Evolutionary conservation across 352 stramenopile genomes (phyloP).

Genomic region (Pythium myriotylum): DNA sequence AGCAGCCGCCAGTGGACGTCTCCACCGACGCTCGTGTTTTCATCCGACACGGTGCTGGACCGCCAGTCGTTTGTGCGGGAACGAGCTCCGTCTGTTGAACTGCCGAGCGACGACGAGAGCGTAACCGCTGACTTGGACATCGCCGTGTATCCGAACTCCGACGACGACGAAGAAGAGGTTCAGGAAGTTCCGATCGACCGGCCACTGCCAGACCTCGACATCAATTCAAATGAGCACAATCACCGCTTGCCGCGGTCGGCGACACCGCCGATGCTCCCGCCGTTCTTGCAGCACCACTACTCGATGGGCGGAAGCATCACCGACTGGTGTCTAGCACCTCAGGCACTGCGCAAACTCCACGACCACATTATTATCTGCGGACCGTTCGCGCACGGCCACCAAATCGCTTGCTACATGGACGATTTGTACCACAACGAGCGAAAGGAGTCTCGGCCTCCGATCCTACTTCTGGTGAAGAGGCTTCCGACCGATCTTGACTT

Average conservation of each 20-base stretch:
- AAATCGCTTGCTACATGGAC: constrained; percentile 48
- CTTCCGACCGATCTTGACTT: constrained; percentile 37
- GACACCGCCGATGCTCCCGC: constrained; percentile 18
- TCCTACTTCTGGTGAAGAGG: constrained; percentile 48
- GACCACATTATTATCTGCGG: constrained; percentile 54
- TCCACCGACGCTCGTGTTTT: constrained; percentile 49
- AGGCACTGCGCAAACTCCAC: constrained; percentile 26
- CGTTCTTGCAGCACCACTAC: constrained; percentile 22
- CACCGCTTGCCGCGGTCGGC: neutral
- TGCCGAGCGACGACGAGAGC: constrained; percentile 26
- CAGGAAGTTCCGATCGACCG: neutral
- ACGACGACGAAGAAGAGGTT: neutral
- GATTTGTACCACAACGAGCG: constrained; percentile 40
- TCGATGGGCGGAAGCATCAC: constrained; percentile 22
- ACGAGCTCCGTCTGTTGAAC: constrained; percentile 31
- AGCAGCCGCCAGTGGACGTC: constrained; percentile 3
- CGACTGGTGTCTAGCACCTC: constrained; percentile 25
- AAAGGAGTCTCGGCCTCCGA: constrained; percentile 13
- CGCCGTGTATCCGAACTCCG: neutral
- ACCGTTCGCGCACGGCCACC: constrained; percentile 37
- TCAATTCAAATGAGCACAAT: neutral
- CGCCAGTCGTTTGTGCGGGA: constrained; percentile 45
- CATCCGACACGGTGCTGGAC: constrained; percentile 48
- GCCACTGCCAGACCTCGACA: neutral
- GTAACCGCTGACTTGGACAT: constrained; percentile 5